phyloP scores from a whole-genome alignment of 352 stramenopile species.

The Pythium dissimile region DNA sequence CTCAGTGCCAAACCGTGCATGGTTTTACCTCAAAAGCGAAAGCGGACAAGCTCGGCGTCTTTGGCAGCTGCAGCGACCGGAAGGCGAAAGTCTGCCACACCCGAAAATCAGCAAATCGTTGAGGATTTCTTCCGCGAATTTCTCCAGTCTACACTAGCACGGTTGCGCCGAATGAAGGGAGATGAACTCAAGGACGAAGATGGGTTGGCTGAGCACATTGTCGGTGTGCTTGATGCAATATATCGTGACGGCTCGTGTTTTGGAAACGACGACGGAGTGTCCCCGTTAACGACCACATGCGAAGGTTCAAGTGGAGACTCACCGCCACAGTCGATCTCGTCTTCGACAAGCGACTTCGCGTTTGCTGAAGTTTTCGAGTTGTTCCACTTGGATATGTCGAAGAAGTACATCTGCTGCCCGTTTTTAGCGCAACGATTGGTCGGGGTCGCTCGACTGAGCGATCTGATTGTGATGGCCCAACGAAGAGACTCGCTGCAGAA shows the following conservation, averaged over 20 bases:
- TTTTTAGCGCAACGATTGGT: constrained; percentile 73
- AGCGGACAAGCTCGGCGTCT: constrained; percentile 12
- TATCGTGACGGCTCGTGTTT: constrained; percentile 64
- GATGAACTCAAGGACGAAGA: constrained; percentile 82
- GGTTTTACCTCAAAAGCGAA: constrained; percentile 37
- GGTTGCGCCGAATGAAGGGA: constrained; percentile 56
- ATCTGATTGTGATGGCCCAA: constrained; percentile 78
- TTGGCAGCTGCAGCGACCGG: constrained; percentile 10
- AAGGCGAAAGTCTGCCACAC: constrained; percentile 34
- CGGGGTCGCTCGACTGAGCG: constrained; percentile 65
- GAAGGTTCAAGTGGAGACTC: constrained; percentile 8
- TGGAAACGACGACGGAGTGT: constrained; percentile 22
- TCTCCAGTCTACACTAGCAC: constrained; percentile 62
- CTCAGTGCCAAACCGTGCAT: constrained; percentile 76
- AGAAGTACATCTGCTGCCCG: constrained; percentile 84
- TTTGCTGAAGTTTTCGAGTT: constrained; percentile 80
- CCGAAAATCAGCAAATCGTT: constrained; percentile 32
- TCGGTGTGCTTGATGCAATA: constrained; percentile 63
- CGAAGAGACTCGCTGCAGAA: constrained; percentile 59
- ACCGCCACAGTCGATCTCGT: neutral
- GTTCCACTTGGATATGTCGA: constrained; percentile 81
- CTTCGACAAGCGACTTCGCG: constrained; percentile 21
- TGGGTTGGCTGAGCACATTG: constrained; percentile 70
- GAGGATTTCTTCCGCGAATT: constrained; percentile 84
- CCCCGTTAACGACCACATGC: neutral